Percentiles rank a stretch among this genome's conserved stretches.
Conservation (phyloP, 2,329 filamentous ascomycete genomes). For the Tolypocladium amazonense region DNA sequence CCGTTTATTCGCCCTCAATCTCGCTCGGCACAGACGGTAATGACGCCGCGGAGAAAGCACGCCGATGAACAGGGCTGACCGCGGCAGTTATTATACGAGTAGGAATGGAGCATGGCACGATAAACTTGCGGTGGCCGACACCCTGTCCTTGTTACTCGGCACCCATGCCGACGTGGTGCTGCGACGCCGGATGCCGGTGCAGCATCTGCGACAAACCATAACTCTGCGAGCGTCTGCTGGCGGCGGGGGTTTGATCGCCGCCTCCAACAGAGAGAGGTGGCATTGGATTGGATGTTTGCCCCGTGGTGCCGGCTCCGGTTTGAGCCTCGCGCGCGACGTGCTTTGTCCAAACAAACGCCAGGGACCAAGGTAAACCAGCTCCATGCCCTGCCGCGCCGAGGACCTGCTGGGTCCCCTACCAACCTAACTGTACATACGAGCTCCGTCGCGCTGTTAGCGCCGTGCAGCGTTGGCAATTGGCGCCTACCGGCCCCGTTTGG, state of each 20-base stretch:
- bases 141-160: neutral
- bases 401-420: neutral
- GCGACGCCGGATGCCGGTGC: neutral
- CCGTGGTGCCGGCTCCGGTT: neutral
- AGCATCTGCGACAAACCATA: neutral
- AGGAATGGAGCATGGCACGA: neutral
- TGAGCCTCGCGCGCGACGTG: neutral
- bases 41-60: neutral
- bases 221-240: neutral
- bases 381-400: no score
- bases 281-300: neutral
- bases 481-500: neutral
- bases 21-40: neutral
- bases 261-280: neutral
- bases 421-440: no score
- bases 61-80: neutral
- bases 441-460: neutral
- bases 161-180: neutral
- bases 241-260: neutral
- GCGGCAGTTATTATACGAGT: neutral
- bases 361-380: no score
- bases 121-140: neutral
- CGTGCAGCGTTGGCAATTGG: neutral
- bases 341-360: neutral
- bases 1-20: neutral